Evolutionary conservation across 495 filamentous ascomycete genomes (phyloP), one percentile per base, ranked within the genome.

Genomic region (Penicillium fimorum): DNA sequence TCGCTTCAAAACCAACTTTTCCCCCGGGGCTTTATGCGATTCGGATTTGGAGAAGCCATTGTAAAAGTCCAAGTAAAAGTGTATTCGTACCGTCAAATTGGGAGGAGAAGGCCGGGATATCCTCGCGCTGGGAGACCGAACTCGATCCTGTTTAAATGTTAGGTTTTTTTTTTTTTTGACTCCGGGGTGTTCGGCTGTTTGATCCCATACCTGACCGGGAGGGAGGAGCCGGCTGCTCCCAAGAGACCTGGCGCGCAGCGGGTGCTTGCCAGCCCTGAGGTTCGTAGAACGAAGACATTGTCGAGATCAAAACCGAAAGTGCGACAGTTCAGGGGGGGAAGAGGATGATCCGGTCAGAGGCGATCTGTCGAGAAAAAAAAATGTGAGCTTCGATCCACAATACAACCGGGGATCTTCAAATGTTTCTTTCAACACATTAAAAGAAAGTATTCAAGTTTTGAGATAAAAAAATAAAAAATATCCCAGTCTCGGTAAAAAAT

Each of bases 261-360:
- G 82, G 82, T 44, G 83, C 71, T 59, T 88, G 84, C 90, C 89
- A 94, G 69, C 87, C 82, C 68, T 88, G 85, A 61, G 91, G 83
- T 73, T 95, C 91, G 82, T 96, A 96, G 78, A 93, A 96, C 27
- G 68, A 70, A 66, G 90, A 87, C 90, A 94, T 94, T 68, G 62
- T 79, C 63, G 65, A 64, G 47, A 47, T 52, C 50, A n/a, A 43
- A 43, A 37, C 47, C 32, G 56, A 51, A 56, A 51, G 50, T 57
- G 57, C 59, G 53, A 46, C 56, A 53, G 61, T 66, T 63, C 69
- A 64, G 66, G 65, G 59, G 59, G 54, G 64, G 57, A 56, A 53
- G 55, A 41, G 62, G 64, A 62, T 65, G 60, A 67, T 73, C 68
- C 66, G 70, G 60, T 55, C 62, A 64, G 64, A 64, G 56, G 65